Conservation (phyloP, 148 eudicot species). For the Limonium bicolor region DNA sequence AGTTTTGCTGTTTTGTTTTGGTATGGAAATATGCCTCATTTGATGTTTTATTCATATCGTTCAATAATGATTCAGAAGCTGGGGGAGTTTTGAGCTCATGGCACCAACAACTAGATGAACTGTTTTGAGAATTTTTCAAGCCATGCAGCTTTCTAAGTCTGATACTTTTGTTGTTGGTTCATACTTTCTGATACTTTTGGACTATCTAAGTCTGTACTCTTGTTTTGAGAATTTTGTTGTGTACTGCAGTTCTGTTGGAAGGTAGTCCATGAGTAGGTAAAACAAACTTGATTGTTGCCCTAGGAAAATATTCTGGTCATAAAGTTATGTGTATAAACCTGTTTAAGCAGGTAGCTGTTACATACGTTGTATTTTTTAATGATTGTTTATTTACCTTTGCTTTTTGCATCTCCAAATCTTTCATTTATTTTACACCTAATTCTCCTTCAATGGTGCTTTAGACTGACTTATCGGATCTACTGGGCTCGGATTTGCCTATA, state of each 20-base stretch:
- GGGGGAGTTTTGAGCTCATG: slow-evolving; percentile 60
- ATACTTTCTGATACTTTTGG: background rate
- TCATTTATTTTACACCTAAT: too few species aligned
- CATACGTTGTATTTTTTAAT: background rate
- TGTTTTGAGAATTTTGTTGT: slow-evolving; percentile 7
- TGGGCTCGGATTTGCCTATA: slow-evolving; percentile 95
- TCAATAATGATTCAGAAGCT: slow-evolving; percentile 17
- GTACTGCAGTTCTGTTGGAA: slow-evolving; percentile 64
- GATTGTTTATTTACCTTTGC: background rate
- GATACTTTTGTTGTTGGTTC: slow-evolving; percentile 40
- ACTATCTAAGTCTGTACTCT: background rate
- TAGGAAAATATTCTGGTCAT: slow-evolving; percentile 85
- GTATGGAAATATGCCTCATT: background rate
- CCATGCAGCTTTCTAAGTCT: slow-evolving; percentile 88
- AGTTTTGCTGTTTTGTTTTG: background rate
- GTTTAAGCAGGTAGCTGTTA: slow-evolving; percentile 79
- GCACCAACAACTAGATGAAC: slow-evolving; percentile 95
- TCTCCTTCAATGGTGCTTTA: too few species aligned
- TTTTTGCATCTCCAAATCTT: too few species aligned
- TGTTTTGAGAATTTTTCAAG: slow-evolving; percentile 76
- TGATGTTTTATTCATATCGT: slow-evolving; percentile 22
- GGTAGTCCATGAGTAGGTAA: slow-evolving; percentile 99
- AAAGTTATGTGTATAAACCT: slow-evolving; percentile 81
- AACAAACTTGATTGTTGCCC: slow-evolving; percentile 74
- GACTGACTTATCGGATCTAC: slow-evolving; percentile 96